These are phyloP conservation scores for Datura wrightii DNA, from an alignment of 257 asterid species.

Conservation along the genomic window DNA sequence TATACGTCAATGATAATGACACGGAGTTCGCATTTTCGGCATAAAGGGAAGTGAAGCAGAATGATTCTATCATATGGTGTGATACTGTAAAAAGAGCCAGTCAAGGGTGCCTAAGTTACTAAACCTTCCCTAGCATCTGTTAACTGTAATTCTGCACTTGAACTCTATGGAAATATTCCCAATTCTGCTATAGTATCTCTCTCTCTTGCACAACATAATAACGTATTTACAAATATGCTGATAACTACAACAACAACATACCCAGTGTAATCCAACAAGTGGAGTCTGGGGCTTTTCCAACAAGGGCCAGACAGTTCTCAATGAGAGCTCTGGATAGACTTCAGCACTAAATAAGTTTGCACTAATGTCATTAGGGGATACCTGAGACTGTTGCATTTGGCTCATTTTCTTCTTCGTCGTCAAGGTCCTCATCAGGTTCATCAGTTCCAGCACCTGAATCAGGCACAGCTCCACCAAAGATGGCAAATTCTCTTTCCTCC, in stretches of 20 bases:
- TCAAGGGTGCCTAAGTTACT: not conserved
- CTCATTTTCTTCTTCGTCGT: conserved; percentile 62
- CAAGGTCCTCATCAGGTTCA: conserved; percentile 48
- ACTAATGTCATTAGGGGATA: conserved; percentile 33
- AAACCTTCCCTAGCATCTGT: not conserved
- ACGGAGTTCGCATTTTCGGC: not conserved
- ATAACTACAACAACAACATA: not conserved
- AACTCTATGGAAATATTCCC: not conserved
- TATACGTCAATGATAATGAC: not conserved
- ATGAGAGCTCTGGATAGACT: not conserved
- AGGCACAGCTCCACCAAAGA: conserved; percentile 71
- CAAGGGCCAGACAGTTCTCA: not conserved
- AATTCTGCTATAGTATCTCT: not conserved
- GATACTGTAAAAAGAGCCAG: not conserved
- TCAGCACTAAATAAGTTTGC: not conserved
- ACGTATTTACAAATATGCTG: not conserved
- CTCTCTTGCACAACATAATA: not conserved
- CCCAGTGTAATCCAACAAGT: no score
- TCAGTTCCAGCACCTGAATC: conserved; percentile 48
- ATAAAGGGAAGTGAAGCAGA: not conserved
- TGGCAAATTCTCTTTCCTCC: conserved; percentile 70
- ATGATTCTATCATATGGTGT: conserved; percentile 6
- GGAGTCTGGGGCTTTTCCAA: not conserved
- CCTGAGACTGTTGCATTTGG: conserved; percentile 74
- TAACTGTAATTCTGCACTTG: not conserved